These are phyloP conservation scores for Ulvella scutata DNA, from an alignment of 139 green algal species.

Conservation along the genomic window DNA sequence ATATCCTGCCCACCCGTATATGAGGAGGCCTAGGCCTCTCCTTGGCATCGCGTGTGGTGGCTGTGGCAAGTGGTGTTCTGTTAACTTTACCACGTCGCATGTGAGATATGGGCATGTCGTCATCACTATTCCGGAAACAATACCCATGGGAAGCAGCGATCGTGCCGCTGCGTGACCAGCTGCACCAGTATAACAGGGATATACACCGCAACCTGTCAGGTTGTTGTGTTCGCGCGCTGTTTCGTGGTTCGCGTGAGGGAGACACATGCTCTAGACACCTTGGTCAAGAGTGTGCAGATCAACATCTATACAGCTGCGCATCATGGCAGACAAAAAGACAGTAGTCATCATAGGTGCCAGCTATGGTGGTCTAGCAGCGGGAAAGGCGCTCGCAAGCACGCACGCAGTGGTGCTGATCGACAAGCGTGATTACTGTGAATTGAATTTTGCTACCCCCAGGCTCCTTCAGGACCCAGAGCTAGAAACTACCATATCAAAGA, in stretches of 20 bases:
- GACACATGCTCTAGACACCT: too few relatives aligned
- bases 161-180: too few relatives aligned
- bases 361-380: not conserved
- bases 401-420: not conserved
- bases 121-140: too few relatives aligned
- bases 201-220: too few relatives aligned
- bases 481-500: not conserved
- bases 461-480: not conserved
- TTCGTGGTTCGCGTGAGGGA: not conserved
- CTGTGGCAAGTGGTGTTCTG: too few relatives aligned
- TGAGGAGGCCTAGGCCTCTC: too few relatives aligned
- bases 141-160: too few relatives aligned
- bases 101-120: too few relatives aligned
- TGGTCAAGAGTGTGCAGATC: not conserved
- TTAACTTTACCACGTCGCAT: too few relatives aligned
- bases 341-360: not conserved
- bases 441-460: not conserved
- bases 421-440: not conserved
- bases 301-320: not conserved
- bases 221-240: not conserved
- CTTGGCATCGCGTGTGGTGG: too few relatives aligned
- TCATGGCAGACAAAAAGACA: not conserved
- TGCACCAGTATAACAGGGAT: too few relatives aligned
- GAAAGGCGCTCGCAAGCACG: not conserved
- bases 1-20: too few relatives aligned